Evolutionary conservation across 2,329 filamentous ascomycete genomes (phyloP).

Genomic region (Neofusicoccum kwambonambiense): DNA sequence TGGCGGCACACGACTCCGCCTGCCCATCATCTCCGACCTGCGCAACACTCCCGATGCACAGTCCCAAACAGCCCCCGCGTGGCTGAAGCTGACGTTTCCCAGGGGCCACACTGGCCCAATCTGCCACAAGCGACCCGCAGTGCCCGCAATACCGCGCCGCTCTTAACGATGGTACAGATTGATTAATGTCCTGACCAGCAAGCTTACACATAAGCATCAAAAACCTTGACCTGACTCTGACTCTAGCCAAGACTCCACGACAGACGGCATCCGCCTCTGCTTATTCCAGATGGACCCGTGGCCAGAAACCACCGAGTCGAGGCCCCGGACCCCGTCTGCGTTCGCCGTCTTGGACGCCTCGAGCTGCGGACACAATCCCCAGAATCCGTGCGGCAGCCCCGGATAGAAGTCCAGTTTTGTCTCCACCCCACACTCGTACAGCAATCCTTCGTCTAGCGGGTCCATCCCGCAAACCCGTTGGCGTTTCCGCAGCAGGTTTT

Average conservation of each 20-base stretch:
- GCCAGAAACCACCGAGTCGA: neutral
- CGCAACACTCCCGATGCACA: neutral
- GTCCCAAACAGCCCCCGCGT: neutral
- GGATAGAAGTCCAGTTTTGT: slow-evolving; percentile 47
- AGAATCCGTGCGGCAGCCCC: slow-evolving; percentile 45
- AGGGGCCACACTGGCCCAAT: neutral
- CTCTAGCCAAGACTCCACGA: neutral
- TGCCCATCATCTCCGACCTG: neutral
- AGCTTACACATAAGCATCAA: slow-evolving; percentile 4
- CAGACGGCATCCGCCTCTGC: neutral
- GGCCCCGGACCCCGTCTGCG: neutral
- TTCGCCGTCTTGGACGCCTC: slow-evolving; percentile 23
- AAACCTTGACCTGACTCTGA: slow-evolving; percentile 1
- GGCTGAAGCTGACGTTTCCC: slow-evolving; percentile 5
- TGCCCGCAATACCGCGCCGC: neutral
- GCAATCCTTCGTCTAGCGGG: slow-evolving; percentile 52
- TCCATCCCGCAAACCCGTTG: slow-evolving; percentile 54
- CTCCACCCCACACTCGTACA: slow-evolving; percentile 49
- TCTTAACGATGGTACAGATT: neutral
- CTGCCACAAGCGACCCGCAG: neutral
- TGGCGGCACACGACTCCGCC: neutral
- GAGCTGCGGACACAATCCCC: slow-evolving; percentile 31
- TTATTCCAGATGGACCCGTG: no score
- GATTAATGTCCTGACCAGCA: neutral
- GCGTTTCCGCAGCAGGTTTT: slow-evolving; percentile 45